phyloP scores from a whole-genome alignment of 139 green algal genomes.

The Dunaliella sp. region DNA sequence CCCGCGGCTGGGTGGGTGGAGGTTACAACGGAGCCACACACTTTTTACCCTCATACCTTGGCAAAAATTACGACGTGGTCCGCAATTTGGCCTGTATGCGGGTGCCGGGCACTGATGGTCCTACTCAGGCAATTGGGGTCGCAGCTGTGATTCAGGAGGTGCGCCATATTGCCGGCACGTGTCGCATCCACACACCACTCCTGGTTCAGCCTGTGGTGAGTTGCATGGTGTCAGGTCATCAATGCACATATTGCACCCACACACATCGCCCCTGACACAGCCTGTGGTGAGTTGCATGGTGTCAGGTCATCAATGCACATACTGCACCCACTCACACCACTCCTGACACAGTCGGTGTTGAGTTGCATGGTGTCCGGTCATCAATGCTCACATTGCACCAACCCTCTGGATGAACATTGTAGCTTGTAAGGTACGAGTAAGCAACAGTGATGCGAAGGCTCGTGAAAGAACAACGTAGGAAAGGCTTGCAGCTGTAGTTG shows the following conservation, averaged over 20 bases:
- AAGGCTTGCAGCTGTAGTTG: no score
- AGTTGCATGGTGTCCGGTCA: no score
- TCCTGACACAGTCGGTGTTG: constrained; percentile 12
- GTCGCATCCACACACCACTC: constrained; percentile 21
- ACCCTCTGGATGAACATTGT: no score
- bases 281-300: no score
- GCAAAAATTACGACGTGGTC: constrained; percentile 79
- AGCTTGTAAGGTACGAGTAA: no score
- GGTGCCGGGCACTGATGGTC: constrained; percentile 40
- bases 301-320: neutral
- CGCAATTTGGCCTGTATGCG: neutral
- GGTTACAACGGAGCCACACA: no score
- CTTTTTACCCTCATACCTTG: constrained; percentile 28
- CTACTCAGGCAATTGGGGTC: constrained; percentile 74
- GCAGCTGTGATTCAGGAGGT: constrained; percentile 93
- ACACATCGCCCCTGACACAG: neutral
- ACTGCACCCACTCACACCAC: neutral
- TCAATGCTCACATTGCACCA: neutral
- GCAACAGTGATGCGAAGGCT: no score
- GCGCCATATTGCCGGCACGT: constrained; percentile 57
- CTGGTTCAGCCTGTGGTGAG: constrained; percentile 22
- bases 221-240: no score
- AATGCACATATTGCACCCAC: neutral
- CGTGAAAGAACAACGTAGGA: no score
- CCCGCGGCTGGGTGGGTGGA: no score